Evolutionary conservation across 129 eudicot species (phyloP), one percentile per base, ranked within the genome.

Genomic region (Flaveria trinervia): DNA sequence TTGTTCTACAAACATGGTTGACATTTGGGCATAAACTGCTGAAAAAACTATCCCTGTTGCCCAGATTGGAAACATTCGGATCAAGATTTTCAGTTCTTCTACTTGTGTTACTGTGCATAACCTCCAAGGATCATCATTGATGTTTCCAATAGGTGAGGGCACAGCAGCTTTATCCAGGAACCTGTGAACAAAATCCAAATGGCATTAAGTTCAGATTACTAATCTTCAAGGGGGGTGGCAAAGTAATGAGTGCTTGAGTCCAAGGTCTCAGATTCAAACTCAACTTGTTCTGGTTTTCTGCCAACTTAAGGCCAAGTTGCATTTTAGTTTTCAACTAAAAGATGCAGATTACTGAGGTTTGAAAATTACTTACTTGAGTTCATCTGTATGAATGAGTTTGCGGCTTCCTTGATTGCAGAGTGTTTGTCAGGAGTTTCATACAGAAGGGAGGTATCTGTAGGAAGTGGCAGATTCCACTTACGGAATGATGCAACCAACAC

Each of bases 11-110:
- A 93, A 93, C 87, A 88, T 82, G 5, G 97, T 85, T n/a, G 95
- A 83, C 92, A 90, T 84, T 81, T 93, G 98, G 28, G 92, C 89
- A 50, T 90, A 93, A 13, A 90, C 93, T 9, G 96, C 96, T 1
- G 92, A 78, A 18, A 88, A 90, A 76, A 90, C 85, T 2, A 93
- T 90, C 39, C 92, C 91, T 0, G 97, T 83, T 1, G 91, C 92
- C 98, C 98, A 93, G n/a, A 93, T 86, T 6, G 98, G 98, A 55
- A 90, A 88, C 96, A 93, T 90, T 26, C 97, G 91, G 67, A 93
- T 73, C 76, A 93, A 68, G 84, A 88, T 88, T 71, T 93, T 93
- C 7, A 93, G 77, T 83, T 93, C 98, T 55, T 93, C 97, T 2
- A 90, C 97, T 45, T 90, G 96, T 13, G 98, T 90, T 2, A 93